Evolutionary conservation across 768 basidiomycete genomes (phyloP).

Genomic region (Suillus placidus): DNA sequence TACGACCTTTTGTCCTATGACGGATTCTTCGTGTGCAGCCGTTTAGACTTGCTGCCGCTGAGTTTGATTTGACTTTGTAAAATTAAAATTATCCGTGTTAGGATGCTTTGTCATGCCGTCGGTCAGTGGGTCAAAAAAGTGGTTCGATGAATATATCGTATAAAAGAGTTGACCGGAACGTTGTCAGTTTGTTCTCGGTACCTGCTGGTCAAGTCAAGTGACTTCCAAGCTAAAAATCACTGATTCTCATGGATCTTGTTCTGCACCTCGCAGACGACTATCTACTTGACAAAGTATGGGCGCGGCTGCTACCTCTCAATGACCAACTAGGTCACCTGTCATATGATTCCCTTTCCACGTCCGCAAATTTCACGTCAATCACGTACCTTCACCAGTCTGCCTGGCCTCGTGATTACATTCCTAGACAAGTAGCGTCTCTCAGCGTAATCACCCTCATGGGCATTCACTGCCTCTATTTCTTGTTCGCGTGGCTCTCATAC

Average conservation of each 20-base stretch:
- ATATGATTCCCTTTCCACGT: constrained; percentile 32
- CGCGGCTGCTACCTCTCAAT: constrained; percentile 64
- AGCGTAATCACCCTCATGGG: constrained; percentile 73
- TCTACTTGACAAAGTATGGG: constrained; percentile 80
- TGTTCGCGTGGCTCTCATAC: constrained; percentile 86
- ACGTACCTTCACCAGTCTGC: constrained; percentile 55
- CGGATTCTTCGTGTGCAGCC: too few relatives aligned
- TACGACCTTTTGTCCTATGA: not conserved
- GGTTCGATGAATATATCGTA: constrained; percentile 19
- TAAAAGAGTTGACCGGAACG: constrained; percentile 21
- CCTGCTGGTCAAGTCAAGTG: constrained; percentile 1
- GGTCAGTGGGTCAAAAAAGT: constrained; percentile 29
- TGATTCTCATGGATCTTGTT: constrained; percentile 95
- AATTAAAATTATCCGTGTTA: not conserved
- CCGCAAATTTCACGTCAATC: constrained; percentile 42
- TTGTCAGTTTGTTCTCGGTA: not conserved
- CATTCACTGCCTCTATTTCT: constrained; percentile 84
- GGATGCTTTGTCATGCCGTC: constrained; percentile 15
- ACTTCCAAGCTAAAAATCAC: not conserved
- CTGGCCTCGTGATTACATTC: constrained; percentile 85
- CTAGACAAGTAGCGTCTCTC: constrained; percentile 77
- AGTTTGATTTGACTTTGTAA: not conserved
- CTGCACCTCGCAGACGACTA: constrained; percentile 70
- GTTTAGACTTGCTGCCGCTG: not conserved
- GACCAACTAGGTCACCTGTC: constrained; percentile 43